A percentile compares a stretch with the other conserved stretches of the same genome.
phyloP scores from a whole-genome alignment of 768 basidiomycete genomes.

The Harrya chromipes region DNA sequence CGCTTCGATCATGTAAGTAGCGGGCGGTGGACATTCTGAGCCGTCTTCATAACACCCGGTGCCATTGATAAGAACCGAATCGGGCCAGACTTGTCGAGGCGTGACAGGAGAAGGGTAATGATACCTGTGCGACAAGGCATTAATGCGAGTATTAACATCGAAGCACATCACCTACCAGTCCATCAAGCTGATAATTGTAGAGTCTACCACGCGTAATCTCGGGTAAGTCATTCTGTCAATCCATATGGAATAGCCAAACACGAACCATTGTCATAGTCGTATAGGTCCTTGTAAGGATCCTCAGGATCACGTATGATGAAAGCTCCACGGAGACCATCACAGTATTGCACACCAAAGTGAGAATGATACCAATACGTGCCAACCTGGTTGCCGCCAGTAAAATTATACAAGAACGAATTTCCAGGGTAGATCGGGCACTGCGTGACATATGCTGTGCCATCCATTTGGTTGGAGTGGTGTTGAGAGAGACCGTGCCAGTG shows the following conservation, averaged over 20 bases:
- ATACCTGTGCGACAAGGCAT: slow-evolving; percentile 13
- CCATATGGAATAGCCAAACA: background rate
- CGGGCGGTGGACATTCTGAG: slow-evolving; percentile 19
- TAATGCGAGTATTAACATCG: background rate
- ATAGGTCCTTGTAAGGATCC: slow-evolving; percentile 16
- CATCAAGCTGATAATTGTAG: slow-evolving; percentile 32
- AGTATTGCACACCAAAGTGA: slow-evolving; percentile 18
- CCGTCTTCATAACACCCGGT: slow-evolving; percentile 32
- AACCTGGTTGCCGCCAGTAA: slow-evolving; percentile 28
- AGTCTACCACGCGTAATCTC: background rate
- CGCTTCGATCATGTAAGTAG: slow-evolving; percentile 32
- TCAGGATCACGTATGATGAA: slow-evolving; percentile 41
- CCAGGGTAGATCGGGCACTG: slow-evolving; percentile 39
- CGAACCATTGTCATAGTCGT: slow-evolving; percentile 24
- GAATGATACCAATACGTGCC: slow-evolving; percentile 41
- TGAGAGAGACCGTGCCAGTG: slow-evolving; percentile 31
- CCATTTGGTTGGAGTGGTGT: slow-evolving; percentile 17
- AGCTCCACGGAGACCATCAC: slow-evolving; percentile 46
- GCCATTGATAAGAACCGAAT: slow-evolving; percentile 42
- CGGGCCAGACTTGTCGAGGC: slow-evolving; percentile 17
- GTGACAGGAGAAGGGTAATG: slow-evolving; percentile 10
- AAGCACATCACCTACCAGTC: slow-evolving; percentile 14
- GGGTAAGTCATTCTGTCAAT: background rate
- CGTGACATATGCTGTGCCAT: slow-evolving; percentile 38
- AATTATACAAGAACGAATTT: slow-evolving; percentile 37